These are phyloP conservation scores for Babesia bigemina DNA, from an alignment of 169 alveolate genomes.

Conservation along the genomic window DNA sequence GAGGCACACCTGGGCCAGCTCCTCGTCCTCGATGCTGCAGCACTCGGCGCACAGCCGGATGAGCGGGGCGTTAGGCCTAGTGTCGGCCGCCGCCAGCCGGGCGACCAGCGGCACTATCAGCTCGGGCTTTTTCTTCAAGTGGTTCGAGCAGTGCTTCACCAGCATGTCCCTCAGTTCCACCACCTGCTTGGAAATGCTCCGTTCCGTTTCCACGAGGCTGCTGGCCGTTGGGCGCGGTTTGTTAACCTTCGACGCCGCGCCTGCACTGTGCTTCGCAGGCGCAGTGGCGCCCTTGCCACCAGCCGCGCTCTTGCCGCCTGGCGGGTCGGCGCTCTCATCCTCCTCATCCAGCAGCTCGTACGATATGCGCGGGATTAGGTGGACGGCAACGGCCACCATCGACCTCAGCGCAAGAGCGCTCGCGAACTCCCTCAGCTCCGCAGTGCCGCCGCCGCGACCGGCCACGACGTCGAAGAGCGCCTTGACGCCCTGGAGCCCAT, in stretches of 20 bases:
- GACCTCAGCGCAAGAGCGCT: conserved; percentile 41
- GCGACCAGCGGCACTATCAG: conserved; percentile 49
- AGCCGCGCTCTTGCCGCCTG: neutral
- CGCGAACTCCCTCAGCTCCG: conserved; percentile 10
- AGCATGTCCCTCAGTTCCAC: conserved; percentile 18
- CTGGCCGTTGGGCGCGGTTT: neutral
- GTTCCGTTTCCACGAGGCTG: conserved; percentile 22
- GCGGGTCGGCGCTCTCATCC: neutral
- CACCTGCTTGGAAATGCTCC: conserved; percentile 7
- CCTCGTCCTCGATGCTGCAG: conserved; percentile 35
- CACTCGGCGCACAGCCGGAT: conserved; percentile 42
- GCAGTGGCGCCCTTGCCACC: neutral
- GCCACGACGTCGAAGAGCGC: conserved; percentile 43
- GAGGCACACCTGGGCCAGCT: conserved; percentile 30
- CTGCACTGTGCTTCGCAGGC: neutral
- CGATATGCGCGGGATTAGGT: conserved; percentile 55
- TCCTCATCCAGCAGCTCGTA: conserved; percentile 46
- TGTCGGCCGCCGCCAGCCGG: conserved; percentile 51
- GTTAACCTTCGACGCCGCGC: no score
- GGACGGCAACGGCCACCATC: conserved; percentile 53
- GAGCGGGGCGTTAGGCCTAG: conserved; percentile 24
- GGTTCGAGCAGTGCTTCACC: conserved; percentile 14
- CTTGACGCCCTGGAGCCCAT: conserved; percentile 21
- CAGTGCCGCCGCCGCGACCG: conserved; percentile 52
- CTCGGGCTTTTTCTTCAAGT: conserved; percentile 13